Evolutionary conservation across 192 early-diverging fungal genomes (phyloP).

Genomic region (Funneliformis geosporum): DNA sequence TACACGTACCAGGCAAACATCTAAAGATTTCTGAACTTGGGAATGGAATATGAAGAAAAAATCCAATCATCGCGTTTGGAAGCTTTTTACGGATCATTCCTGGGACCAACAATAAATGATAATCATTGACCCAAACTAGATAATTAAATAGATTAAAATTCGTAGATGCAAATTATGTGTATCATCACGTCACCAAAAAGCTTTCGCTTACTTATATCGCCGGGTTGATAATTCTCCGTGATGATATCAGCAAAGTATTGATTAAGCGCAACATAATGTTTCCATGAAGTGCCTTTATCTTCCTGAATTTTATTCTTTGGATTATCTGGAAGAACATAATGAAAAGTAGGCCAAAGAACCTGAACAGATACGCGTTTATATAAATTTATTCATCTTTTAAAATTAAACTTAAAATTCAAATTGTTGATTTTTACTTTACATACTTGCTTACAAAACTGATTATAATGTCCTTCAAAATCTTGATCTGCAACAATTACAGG

Average conservation of each 20-base stretch:
- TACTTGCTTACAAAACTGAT: slow-evolving; percentile 95
- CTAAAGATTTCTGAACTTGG: slow-evolving; percentile 95
- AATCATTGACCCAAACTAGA: slow-evolving; percentile 95
- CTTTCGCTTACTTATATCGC: slow-evolving; percentile 75
- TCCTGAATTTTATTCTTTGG: slow-evolving; percentile 78
- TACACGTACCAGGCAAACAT: slow-evolving; percentile 74
- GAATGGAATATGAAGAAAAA: slow-evolving; percentile 97
- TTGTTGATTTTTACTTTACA: neutral
- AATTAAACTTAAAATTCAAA: neutral
- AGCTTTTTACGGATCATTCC: slow-evolving; percentile 80
- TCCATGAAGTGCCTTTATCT: slow-evolving; percentile 68
- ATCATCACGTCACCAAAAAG: slow-evolving; percentile 3
- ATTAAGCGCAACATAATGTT: slow-evolving; percentile 82
- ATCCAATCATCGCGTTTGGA: slow-evolving; percentile 88
- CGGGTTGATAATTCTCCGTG: slow-evolving; percentile 69
- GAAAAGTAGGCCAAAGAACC: slow-evolving; percentile 96
- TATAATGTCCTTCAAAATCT: slow-evolving; percentile 90
- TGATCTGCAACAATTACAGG: slow-evolving; percentile 81
- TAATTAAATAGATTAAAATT: neutral
- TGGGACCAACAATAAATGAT: slow-evolving; percentile 94
- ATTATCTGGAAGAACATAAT: slow-evolving; percentile 91
- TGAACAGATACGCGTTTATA: slow-evolving; percentile 37
- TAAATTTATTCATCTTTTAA: neutral
- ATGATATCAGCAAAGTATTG: slow-evolving; percentile 84
- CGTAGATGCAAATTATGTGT: neutral